Percentiles rank a stretch among this genome's conserved stretches.
Evolutionary conservation across 2,329 filamentous ascomycete genomes (phyloP).

Genomic region (Aspergillus quadrilineatus): DNA sequence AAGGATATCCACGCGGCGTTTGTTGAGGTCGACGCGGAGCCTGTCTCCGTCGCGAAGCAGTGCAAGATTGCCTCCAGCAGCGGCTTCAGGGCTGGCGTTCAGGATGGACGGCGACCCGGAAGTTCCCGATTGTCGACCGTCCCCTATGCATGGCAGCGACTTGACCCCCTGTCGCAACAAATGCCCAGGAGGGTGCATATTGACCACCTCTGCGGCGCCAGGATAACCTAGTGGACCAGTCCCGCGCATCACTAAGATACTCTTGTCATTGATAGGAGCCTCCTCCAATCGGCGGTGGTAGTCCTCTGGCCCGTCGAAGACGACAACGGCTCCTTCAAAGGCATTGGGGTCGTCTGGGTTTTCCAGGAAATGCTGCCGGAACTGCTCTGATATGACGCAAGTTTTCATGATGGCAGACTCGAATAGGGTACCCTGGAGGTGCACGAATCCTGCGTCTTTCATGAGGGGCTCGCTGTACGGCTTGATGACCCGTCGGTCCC

Average conservation of each 20-base stretch:
- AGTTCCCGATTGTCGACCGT: constrained; percentile 57
- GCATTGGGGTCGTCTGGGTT: constrained; percentile 49
- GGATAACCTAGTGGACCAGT: constrained; percentile 53
- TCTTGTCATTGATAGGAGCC: constrained; percentile 41
- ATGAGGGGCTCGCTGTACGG: constrained; percentile 49
- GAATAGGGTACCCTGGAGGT: constrained; percentile 50
- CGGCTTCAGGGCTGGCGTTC: constrained; percentile 57
- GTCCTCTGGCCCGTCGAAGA: constrained; percentile 55
- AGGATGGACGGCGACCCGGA: constrained; percentile 56
- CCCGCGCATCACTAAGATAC: constrained; percentile 52
- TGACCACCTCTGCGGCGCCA: constrained; percentile 54
- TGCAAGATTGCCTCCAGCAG: constrained; percentile 55
- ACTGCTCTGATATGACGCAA: constrained; percentile 50
- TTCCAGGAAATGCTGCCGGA: constrained; percentile 47
- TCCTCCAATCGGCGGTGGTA: constrained; percentile 48
- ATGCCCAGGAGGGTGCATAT: constrained; percentile 51
- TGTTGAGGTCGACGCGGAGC: constrained; percentile 52
- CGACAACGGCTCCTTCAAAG: constrained; percentile 49
- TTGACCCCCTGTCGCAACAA: constrained; percentile 48
- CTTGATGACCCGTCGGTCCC: constrained; percentile 52
- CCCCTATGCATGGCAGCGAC: constrained; percentile 53
- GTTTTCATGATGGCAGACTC: constrained; percentile 57
- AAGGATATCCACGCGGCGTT: constrained; percentile 51
- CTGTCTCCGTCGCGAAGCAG: constrained; percentile 52
- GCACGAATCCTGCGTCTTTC: constrained; percentile 53